Evolutionary conservation across 2,329 filamentous ascomycete species (phyloP).

Genomic region (Arthrobotrys sinensis): DNA sequence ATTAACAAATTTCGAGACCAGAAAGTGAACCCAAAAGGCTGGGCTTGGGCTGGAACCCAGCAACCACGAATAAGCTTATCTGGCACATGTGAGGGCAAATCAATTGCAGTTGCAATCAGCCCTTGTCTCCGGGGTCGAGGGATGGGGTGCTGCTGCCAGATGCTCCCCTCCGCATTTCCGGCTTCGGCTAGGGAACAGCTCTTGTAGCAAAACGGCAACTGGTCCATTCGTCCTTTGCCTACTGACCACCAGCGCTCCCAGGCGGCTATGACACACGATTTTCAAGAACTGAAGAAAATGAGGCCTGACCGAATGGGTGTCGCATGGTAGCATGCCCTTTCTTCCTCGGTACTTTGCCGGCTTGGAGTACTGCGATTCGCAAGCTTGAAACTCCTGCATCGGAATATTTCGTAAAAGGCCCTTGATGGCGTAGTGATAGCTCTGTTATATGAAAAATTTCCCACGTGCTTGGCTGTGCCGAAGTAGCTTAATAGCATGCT

Average conservation of each 20-base stretch:
- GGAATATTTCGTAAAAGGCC: constrained; percentile 60
- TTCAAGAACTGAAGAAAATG: constrained; percentile 25
- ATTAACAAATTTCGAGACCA: not conserved
- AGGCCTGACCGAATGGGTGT: constrained; percentile 36
- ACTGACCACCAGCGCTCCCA: constrained; percentile 30
- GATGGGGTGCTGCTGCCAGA: constrained; percentile 38
- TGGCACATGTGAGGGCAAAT: constrained; percentile 53
- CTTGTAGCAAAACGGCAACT: constrained; percentile 53
- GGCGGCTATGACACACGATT: constrained; percentile 54
- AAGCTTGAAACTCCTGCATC: constrained; percentile 40
- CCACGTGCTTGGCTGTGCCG: constrained; percentile 53
- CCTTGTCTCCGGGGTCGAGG: constrained; percentile 59
- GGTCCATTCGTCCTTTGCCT: constrained; percentile 61
- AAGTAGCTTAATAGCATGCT: constrained; percentile 55
- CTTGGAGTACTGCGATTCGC: constrained; percentile 17
- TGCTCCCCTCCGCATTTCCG: constrained; percentile 60
- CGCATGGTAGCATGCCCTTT: constrained; percentile 40
- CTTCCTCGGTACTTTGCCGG: constrained; percentile 61
- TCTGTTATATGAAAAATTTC: constrained; percentile 34
- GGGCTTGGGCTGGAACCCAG: constrained; percentile 44
- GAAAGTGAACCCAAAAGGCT: constrained; percentile 25
- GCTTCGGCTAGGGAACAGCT: constrained; percentile 59
- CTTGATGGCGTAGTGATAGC: constrained; percentile 9
- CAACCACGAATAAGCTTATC: constrained; percentile 58
- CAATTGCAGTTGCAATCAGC: no score